Evolutionary conservation across 2,329 filamentous ascomycete genomes (phyloP).

Genomic region (Annulohypoxylon truncatum): DNA sequence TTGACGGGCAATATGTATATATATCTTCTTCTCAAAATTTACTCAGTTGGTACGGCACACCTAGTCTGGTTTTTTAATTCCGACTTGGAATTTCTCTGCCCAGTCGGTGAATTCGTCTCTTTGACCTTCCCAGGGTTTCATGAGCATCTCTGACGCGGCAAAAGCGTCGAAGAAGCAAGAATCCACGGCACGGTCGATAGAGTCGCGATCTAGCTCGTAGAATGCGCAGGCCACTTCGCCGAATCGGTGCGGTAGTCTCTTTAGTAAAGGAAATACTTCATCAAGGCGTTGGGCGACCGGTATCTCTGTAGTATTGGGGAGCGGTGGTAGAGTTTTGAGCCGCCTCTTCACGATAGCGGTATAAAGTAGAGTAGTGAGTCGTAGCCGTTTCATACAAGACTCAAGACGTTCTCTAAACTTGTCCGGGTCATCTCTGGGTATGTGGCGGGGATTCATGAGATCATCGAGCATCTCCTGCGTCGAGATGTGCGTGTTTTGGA

Average conservation of each 20-base stretch:
- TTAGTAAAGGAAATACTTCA: slow-evolving; percentile 65
- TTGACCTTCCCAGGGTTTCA: slow-evolving; percentile 70
- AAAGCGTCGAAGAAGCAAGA: slow-evolving; percentile 71
- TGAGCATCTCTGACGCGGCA: slow-evolving; percentile 65
- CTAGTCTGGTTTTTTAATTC: slow-evolving; percentile 60
- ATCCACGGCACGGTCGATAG: slow-evolving; percentile 69
- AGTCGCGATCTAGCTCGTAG: slow-evolving; percentile 72
- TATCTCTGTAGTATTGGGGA: slow-evolving; percentile 51
- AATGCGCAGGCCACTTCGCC: slow-evolving; percentile 78
- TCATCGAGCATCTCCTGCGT: slow-evolving; percentile 73
- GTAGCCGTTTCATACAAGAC: slow-evolving; percentile 70
- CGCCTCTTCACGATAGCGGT: slow-evolving; percentile 76
- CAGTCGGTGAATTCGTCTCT: slow-evolving; percentile 83
- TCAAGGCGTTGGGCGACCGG: slow-evolving; percentile 62
- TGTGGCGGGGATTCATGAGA: slow-evolving; percentile 72
- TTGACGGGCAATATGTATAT: slow-evolving; percentile 13
- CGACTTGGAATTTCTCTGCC: slow-evolving; percentile 69
- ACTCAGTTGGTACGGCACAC: slow-evolving; percentile 10
- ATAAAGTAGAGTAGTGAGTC: slow-evolving; percentile 75
- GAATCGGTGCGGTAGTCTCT: slow-evolving; percentile 72
- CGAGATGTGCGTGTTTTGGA: slow-evolving; percentile 51
- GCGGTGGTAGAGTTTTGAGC: slow-evolving; percentile 67
- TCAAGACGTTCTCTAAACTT: slow-evolving; percentile 74
- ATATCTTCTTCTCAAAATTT: slow-evolving; percentile 13
- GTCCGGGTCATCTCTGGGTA: slow-evolving; percentile 73